Evolutionary conservation across 805 yeast genomes (phyloP).

Genomic region (Schizosaccharomyces osmophilus): DNA sequence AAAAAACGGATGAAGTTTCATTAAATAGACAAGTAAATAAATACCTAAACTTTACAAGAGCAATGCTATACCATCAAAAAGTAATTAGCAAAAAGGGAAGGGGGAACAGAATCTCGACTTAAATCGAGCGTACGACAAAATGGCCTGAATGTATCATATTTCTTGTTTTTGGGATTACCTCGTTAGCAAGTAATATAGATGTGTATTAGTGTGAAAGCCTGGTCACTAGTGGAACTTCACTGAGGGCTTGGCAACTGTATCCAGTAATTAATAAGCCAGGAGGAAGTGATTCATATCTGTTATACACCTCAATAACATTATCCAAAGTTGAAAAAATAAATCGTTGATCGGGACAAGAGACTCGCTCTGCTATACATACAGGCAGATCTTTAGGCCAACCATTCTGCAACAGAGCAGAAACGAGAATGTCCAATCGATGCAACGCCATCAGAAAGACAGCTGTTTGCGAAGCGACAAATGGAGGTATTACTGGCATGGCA

Average conservation of each 20-base stretch:
- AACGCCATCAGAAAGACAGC: slow-evolving; percentile 76
- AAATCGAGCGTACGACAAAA: too few species aligned
- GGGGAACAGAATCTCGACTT: too few species aligned
- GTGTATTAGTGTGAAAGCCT: neutral
- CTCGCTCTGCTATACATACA: slow-evolving; percentile 69
- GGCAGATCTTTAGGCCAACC: slow-evolving; percentile 54
- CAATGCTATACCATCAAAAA: too few species aligned
- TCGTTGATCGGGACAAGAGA: slow-evolving; percentile 82
- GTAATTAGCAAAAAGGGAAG: too few species aligned
- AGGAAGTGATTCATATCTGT: slow-evolving; percentile 62
- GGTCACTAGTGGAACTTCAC: neutral
- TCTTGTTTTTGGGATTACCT: too few species aligned
- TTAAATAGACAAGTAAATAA: too few species aligned
- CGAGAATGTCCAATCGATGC: slow-evolving; percentile 30
- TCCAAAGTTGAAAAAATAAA: slow-evolving; percentile 48
- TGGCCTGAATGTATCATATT: too few species aligned
- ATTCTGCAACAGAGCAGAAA: slow-evolving; percentile 15
- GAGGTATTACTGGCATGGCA: slow-evolving; percentile 53
- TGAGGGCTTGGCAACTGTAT: slow-evolving; percentile 37
- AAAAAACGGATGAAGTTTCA: too few species aligned
- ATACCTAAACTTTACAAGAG: too few species aligned
- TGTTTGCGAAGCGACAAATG: slow-evolving; percentile 46
- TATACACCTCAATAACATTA: slow-evolving; percentile 46
- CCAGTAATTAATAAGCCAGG: slow-evolving; percentile 81
- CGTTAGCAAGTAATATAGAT: too few species aligned